These are phyloP conservation scores for Colletotrichum sp. DNA, from an alignment of 2,329 filamentous ascomycete species.

Conservation along the genomic window DNA sequence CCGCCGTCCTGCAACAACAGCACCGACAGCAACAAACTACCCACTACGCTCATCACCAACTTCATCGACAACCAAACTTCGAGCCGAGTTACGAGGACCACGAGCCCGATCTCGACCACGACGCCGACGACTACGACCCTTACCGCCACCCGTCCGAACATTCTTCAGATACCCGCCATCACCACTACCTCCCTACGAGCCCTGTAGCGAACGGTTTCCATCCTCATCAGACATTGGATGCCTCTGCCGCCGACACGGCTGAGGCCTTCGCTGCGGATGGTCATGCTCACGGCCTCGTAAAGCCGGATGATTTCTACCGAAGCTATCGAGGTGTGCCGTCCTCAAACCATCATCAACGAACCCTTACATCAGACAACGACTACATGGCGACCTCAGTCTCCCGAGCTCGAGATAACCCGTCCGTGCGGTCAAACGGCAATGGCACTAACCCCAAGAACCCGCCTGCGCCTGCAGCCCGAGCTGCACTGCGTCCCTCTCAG, in stretches of 20 bases:
- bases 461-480: slow-evolving; percentile 41
- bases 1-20: slow-evolving; percentile 27
- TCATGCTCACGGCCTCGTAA: slow-evolving; percentile 46
- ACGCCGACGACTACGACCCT: slow-evolving; percentile 27
- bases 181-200: slow-evolving; percentile 24
- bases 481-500: slow-evolving; percentile 42
- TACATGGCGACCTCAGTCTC: slow-evolving; percentile 42
- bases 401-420: slow-evolving; percentile 42
- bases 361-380: slow-evolving; percentile 27
- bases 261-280: slow-evolving; percentile 27
- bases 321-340: slow-evolving; percentile 46
- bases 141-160: slow-evolving; percentile 25
- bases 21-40: slow-evolving; percentile 33
- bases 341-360: slow-evolving; percentile 30
- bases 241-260: slow-evolving; percentile 24
- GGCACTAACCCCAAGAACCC: slow-evolving; percentile 53
- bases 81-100: slow-evolving; percentile 27
- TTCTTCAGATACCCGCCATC: slow-evolving; percentile 20
- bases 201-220: slow-evolving; percentile 22
- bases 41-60: slow-evolving; percentile 27
- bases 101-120: slow-evolving; percentile 29
- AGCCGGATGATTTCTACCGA: slow-evolving; percentile 62
- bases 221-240: slow-evolving; percentile 15
- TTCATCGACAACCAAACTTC: slow-evolving; percentile 25
- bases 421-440: slow-evolving; percentile 55